Evolutionary conservation across 441 rosid genomes (phyloP), one percentile per base, ranked within the genome.

Genomic region (Croton setiger): DNA sequence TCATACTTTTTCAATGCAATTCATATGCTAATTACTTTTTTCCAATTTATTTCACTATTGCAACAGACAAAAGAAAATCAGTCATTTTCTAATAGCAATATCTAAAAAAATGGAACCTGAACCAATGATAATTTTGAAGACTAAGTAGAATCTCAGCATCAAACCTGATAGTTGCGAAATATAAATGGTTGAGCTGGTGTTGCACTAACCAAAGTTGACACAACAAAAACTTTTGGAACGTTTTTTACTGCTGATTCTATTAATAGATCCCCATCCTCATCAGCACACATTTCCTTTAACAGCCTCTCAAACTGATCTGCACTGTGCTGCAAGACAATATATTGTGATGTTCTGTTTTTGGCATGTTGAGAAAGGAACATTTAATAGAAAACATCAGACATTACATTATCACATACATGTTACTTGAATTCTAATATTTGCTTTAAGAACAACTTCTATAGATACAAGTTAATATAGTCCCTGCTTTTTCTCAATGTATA

Each of bases 101-200:
- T 51, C 20, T 4, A 3, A 51, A 49, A 17, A 49, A 6, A 15
- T 15, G n/a, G 15, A 51, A 51, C 20, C 20, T 43, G 52, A 60
- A 31, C 15, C 15, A 21, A 27, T 12, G 35, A 73, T 43, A 17
- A 14, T 15, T 51, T 21, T 23, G 53, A 61, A 69, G 52, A 56
- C 13, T 41, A 17, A n/a, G n/a, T n/a, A n/a, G n/a, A n/a, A n/a
- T n/a, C n/a, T n/a, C n/a, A n/a, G n/a, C n/a, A 37, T 60, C 73
- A 49, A 63, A 95, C 99, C 98, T 95, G 98, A 85, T 95, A 95
- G 79, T 95, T 95, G 64, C 99, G 97, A 72, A 95, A 95, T 72
- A 95, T 71, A 78, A 83, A 95, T 57, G 99, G 99, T 70, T 95
- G 99, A 35, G 99, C 99, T 54, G 99, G 98, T 84, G 83, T 82